Conservation (phyloP, 1,139 yeast genomes). For the Saccharomyces hybrid region DNA sequence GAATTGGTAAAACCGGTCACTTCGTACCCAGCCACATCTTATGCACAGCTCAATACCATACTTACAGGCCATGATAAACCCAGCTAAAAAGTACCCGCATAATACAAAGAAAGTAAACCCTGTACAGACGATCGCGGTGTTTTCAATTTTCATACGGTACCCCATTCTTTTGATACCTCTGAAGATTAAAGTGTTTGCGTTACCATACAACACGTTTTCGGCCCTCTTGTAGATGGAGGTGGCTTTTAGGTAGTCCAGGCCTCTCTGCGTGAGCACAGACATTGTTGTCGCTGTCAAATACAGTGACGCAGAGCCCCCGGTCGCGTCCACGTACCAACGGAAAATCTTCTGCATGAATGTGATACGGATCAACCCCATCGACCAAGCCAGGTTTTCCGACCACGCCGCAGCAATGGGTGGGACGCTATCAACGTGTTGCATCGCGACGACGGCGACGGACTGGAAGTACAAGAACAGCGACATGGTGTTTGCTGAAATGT, state of each 20-base stretch:
- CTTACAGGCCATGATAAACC: conserved; percentile 42
- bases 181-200: conserved; percentile 45
- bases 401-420: conserved; percentile 79
- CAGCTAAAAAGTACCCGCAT: conserved; percentile 59
- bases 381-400: conserved; percentile 80
- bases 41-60: conserved; percentile 42
- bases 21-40: conserved; percentile 39
- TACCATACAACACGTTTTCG: conserved; percentile 36
- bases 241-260: conserved; percentile 33
- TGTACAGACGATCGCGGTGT: conserved; percentile 64
- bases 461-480: conserved; percentile 72
- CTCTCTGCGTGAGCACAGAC: conserved; percentile 67
- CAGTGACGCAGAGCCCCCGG: conserved; percentile 67
- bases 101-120: conserved; percentile 69
- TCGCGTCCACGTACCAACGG: conserved; percentile 74
- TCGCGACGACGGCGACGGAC: conserved; percentile 62
- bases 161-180: conserved; percentile 76
- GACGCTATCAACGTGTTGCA: conserved; percentile 65
- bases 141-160: conserved; percentile 58
- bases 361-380: conserved; percentile 70
- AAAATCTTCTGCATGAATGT: conserved; percentile 68
- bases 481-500: conserved; percentile 68
- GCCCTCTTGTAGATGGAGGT: conserved; percentile 30
- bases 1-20: conserved; percentile 42
- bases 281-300: conserved; percentile 52